Evolutionary conservation across 257 asterid species (phyloP).

Genomic region (Salvia splendens): DNA sequence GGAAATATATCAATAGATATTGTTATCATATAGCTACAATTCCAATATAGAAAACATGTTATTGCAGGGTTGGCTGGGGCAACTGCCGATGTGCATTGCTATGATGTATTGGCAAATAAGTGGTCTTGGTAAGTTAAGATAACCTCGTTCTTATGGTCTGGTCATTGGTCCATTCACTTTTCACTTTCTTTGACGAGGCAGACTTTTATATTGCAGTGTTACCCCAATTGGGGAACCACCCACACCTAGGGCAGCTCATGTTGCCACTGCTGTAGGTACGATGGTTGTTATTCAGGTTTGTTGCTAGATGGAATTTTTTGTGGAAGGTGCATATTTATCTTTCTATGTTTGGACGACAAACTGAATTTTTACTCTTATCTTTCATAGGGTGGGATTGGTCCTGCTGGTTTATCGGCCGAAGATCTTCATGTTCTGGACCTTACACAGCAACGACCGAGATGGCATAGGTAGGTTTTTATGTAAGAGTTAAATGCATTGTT

Average conservation of each 20-base stretch:
- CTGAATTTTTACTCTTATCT: slow-evolving; percentile 25
- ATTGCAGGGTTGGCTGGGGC: slow-evolving; percentile 97
- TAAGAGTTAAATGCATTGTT: neutral
- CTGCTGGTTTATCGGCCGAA: slow-evolving; percentile 77
- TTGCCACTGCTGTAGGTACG: slow-evolving; percentile 97
- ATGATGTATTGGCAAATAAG: slow-evolving; percentile 81
- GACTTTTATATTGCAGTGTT: slow-evolving; percentile 52
- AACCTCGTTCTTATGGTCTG: slow-evolving; percentile 7
- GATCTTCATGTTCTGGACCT: slow-evolving; percentile 86
- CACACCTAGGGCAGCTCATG: slow-evolving; percentile 98
- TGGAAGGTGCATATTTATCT: slow-evolving; percentile 5
- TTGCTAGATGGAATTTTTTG: slow-evolving; percentile 38
- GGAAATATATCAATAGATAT: neutral
- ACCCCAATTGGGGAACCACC: slow-evolving; percentile 99
- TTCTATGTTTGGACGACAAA: neutral
- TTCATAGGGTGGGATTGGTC: slow-evolving; percentile 77
- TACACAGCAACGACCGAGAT: slow-evolving; percentile 76
- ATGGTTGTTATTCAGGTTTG: slow-evolving; percentile 48
- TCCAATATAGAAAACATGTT: slow-evolving; percentile 26
- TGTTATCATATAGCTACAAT: neutral
- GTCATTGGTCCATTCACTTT: slow-evolving; percentile 21
- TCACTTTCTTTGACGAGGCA: slow-evolving; percentile 28
- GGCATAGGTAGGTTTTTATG: slow-evolving; percentile 79
- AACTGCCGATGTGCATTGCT: slow-evolving; percentile 93
- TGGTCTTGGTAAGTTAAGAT: slow-evolving; percentile 79